Percentiles rank a stretch among this genome's conserved stretches.
phyloP scores from a whole-genome alignment of 1,139 yeast species.

The Taiozyma onychis region DNA sequence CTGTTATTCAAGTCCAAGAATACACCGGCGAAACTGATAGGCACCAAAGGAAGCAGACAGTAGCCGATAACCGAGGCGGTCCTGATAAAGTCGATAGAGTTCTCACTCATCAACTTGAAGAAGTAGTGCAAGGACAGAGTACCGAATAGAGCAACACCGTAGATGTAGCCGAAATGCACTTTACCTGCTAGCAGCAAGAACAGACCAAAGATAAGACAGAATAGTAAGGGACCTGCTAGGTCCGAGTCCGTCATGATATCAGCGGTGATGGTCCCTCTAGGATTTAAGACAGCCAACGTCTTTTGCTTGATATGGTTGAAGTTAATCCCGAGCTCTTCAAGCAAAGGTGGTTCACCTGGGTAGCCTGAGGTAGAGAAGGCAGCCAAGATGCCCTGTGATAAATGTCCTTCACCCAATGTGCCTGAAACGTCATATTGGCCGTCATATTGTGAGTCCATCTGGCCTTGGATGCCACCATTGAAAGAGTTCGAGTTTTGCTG shows the following conservation, averaged over 20 bases:
- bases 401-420: conserved; percentile 46
- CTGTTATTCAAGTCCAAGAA: conserved; percentile 63
- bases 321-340: conserved; percentile 92
- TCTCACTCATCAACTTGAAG: conserved; percentile 67
- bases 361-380: conserved; percentile 94
- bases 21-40: conserved; percentile 66
- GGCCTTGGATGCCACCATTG: conserved; percentile 26
- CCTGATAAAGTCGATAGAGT: conserved; percentile 55
- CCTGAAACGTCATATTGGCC: conserved; percentile 40
- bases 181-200: conserved; percentile 80
- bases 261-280: conserved; percentile 53
- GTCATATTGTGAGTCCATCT: conserved; percentile 26
- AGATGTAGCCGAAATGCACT: conserved; percentile 93
- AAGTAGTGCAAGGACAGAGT: conserved; percentile 77
- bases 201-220: conserved; percentile 85
- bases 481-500: conserved; percentile 3
- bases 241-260: conserved; percentile 90
- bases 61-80: conserved; percentile 93
- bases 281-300: conserved; percentile 83
- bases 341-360: conserved; percentile 86
- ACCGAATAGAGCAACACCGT: conserved; percentile 94
- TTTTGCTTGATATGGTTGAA: conserved; percentile 81
- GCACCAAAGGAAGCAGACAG: conserved; percentile 85
- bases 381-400: conserved; percentile 76
- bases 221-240: conserved; percentile 90